Evolutionary conservation across 768 basidiomycete genomes (phyloP).

Genomic region (Gelatoporia subvermispora): DNA sequence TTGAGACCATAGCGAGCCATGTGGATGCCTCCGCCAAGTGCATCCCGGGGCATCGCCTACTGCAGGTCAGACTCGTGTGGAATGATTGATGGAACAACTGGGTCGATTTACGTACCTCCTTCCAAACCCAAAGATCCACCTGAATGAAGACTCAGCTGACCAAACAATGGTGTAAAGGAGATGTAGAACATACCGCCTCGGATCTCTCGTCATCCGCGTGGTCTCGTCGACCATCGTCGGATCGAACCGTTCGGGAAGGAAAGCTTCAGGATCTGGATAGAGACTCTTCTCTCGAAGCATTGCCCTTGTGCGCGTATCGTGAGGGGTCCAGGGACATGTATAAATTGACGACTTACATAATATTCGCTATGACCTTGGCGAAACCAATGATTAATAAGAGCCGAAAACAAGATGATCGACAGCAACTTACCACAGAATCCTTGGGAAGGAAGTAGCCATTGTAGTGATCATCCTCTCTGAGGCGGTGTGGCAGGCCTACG

Average conservation of each 20-base stretch:
- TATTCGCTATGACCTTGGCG: neutral
- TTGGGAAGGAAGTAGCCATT: slow-evolving; percentile 15
- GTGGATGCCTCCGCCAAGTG: slow-evolving; percentile 16
- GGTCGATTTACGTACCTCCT: slow-evolving; percentile 21
- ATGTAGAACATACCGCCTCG: slow-evolving; percentile 24
- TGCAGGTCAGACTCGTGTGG: too few species aligned
- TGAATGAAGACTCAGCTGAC: neutral
- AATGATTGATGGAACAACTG: neutral
- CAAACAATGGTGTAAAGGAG: too few species aligned
- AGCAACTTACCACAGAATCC: slow-evolving; percentile 12
- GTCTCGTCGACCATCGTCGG: slow-evolving; percentile 22
- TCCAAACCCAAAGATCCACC: slow-evolving; percentile 36
- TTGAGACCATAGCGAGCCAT: slow-evolving; percentile 9
- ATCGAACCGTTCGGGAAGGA: slow-evolving; percentile 45
- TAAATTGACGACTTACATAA: neutral
- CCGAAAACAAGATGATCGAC: slow-evolving; percentile 10
- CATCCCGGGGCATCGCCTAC: slow-evolving; percentile 17
- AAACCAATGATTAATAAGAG: neutral
- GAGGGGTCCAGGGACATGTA: neutral
- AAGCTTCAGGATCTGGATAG: slow-evolving; percentile 31
- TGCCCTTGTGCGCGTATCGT: slow-evolving; percentile 9
- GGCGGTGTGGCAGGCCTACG: slow-evolving; percentile 14
- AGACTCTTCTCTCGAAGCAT: slow-evolving; percentile 18
- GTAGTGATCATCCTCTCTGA: slow-evolving; percentile 17
- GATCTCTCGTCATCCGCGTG: slow-evolving; percentile 27